Evolutionary conservation across 108 stramenopile genomes (phyloP), one percentile per base, ranked within the genome.

Genomic region (Stephanodiscus minutulus): DNA sequence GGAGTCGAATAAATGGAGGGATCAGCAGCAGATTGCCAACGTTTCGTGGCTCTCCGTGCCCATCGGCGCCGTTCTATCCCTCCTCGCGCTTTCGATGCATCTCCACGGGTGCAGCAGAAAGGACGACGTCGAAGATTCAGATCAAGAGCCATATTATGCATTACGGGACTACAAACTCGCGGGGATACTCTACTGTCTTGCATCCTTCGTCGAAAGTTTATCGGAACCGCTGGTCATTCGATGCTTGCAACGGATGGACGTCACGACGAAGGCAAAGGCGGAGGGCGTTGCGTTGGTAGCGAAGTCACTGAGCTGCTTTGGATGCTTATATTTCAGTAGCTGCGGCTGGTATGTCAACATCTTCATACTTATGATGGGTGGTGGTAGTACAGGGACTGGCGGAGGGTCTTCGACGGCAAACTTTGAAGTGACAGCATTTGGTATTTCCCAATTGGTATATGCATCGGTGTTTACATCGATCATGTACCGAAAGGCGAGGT

Each of bases 121-220:
- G n/a, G 27, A 33, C 39, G 37, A 20, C 2, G 47, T 9, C 15
- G 36, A n/a, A 0, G 68, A 63, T 36, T 46, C 64, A 21, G n/a
- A 21, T 24, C 37, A 25, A 57, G 28, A 48, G 21, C 11, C 17
- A 6, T 28, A 54, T 46, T 28, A 54, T 46, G 68, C 49, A 76
- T 21, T 47, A 33, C 8, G 55, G 0, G 93, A 94, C 61, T 95
- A 90, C 78, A 83, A 79, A 57, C 7, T 82, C 3, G 91, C 87
- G 25, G 94, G 91, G n/a, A 64, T 87, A 13, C 59, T 95, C 11
- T 95, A 91, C 74, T 92, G 91, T 66, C n/a, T 92, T 0, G 86
- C 89, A 0, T 77, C 87, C 10, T 82, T 87, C 61, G 61, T 92
- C 2, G 94, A 95, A 81, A 81, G 83, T 18, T 74, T 78, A 44